phyloP scores from a whole-genome alignment of 345 rosid genomes.

The Heritiera littoralis region DNA sequence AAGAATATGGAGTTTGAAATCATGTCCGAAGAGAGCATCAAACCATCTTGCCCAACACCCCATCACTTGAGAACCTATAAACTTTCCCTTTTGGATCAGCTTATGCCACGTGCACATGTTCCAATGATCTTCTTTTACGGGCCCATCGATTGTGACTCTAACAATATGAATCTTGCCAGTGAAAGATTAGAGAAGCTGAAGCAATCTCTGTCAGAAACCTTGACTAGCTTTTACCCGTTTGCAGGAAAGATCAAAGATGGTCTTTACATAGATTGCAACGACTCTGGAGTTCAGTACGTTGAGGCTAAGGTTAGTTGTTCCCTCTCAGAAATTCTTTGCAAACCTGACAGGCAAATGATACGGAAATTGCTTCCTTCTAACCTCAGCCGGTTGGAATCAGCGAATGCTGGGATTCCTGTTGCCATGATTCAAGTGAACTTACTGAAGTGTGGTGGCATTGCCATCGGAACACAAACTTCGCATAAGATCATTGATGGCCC shows the following conservation, averaged over 20 bases:
- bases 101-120: constrained; percentile 20
- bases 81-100: constrained; percentile 29
- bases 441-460: constrained; percentile 50
- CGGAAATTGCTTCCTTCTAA: constrained; percentile 32
- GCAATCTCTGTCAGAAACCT: constrained; percentile 44
- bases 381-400: not conserved
- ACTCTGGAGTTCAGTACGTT: constrained; percentile 39
- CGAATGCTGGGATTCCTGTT: not conserved
- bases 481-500: constrained; percentile 51
- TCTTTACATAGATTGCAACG: constrained; percentile 40
- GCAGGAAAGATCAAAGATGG: constrained; percentile 48
- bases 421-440: constrained; percentile 26
- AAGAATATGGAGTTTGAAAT: too few relatives aligned
- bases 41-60: constrained; percentile 23
- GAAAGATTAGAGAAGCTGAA: constrained; percentile 31
- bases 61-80: constrained; percentile 18
- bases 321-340: constrained; percentile 29
- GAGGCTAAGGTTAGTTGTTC: constrained; percentile 34
- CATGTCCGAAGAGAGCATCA: too few relatives aligned
- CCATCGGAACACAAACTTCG: constrained; percentile 32
- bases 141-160: not conserved
- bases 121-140: constrained; percentile 35
- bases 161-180: too few relatives aligned
- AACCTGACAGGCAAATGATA: constrained; percentile 24
- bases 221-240: constrained; percentile 48